phyloP scores from a whole-genome alignment of 202 grass and related monocot species.

The Elaeis oleifera region DNA sequence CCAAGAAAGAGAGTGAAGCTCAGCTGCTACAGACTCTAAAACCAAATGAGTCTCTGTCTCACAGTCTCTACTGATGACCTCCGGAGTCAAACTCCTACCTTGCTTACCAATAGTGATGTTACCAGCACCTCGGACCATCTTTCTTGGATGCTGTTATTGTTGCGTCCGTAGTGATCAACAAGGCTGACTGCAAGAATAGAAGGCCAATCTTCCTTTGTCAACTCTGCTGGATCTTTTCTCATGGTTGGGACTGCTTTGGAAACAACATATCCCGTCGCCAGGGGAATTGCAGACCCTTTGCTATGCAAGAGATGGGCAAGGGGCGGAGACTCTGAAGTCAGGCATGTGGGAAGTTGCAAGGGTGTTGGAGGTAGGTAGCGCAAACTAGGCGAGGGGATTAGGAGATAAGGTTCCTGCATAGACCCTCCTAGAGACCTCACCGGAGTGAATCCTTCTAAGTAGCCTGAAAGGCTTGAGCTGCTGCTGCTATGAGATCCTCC shows the following conservation, averaged over 20 bases:
- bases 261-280: slow-evolving; percentile 66
- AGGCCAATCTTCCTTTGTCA: slow-evolving; percentile 49
- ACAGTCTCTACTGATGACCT: slow-evolving; percentile 35
- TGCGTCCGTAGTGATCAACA: slow-evolving; percentile 82
- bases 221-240: slow-evolving; percentile 52
- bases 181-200: slow-evolving; percentile 68
- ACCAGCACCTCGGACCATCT: slow-evolving; percentile 30
- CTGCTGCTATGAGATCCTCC: slow-evolving; percentile 50
- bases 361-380: slow-evolving; percentile 61
- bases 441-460: slow-evolving; percentile 82
- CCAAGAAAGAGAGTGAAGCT: slow-evolving; percentile 88
- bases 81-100: slow-evolving; percentile 41
- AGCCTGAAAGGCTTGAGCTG: slow-evolving; percentile 34
- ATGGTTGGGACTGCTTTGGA: slow-evolving; percentile 64
- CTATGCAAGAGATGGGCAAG: slow-evolving; percentile 93
- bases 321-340: slow-evolving; percentile 88
- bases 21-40: slow-evolving; percentile 59
- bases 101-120: slow-evolving; percentile 46
- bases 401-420: slow-evolving; percentile 58
- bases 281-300: slow-evolving; percentile 76
- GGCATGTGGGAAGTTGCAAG: slow-evolving; percentile 87
- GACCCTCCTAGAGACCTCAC: slow-evolving; percentile 68
- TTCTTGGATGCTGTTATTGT: slow-evolving; percentile 39
- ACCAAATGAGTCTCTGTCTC: slow-evolving; percentile 58
- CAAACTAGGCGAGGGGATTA: slow-evolving; percentile 85